These are phyloP conservation scores for Diospyros lotus DNA, from an alignment of 148 eudicot genomes.

Conservation along the genomic window DNA sequence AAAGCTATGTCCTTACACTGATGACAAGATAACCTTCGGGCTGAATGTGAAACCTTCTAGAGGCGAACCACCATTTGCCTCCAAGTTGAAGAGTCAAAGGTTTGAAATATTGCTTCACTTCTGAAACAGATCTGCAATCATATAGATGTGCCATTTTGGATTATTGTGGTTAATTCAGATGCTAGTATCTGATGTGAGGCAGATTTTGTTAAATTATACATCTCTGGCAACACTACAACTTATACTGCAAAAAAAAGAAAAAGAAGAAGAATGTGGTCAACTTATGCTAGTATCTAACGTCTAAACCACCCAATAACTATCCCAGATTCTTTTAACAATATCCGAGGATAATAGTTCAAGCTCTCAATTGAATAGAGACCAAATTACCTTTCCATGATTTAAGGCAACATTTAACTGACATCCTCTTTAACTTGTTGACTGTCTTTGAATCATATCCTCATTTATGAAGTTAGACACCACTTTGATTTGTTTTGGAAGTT, in stretches of 20 bases:
- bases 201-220: no score
- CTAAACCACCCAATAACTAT: neutral
- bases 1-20: conserved; percentile 30
- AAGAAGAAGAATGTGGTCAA: neutral
- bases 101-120: conserved; percentile 41
- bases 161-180: neutral
- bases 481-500: no score
- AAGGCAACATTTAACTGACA: no score
- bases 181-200: neutral
- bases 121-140: conserved; percentile 41
- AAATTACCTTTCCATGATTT: no score
- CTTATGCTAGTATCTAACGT: neutral
- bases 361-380: no score
- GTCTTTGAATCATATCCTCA: no score
- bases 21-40: conserved; percentile 55
- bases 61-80: conserved; percentile 47
- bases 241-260: neutral
- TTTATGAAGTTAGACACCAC: no score
- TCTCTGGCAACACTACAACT: neutral
- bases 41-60: conserved; percentile 40
- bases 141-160: conserved; percentile 1
- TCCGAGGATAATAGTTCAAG: no score
- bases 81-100: conserved; percentile 48
- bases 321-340: no score
- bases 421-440: no score